Evolutionary conservation across 2,329 filamentous ascomycete genomes (phyloP), one percentile per base, ranked within the genome.

Genomic region (Aspergillus costaricaensis): DNA sequence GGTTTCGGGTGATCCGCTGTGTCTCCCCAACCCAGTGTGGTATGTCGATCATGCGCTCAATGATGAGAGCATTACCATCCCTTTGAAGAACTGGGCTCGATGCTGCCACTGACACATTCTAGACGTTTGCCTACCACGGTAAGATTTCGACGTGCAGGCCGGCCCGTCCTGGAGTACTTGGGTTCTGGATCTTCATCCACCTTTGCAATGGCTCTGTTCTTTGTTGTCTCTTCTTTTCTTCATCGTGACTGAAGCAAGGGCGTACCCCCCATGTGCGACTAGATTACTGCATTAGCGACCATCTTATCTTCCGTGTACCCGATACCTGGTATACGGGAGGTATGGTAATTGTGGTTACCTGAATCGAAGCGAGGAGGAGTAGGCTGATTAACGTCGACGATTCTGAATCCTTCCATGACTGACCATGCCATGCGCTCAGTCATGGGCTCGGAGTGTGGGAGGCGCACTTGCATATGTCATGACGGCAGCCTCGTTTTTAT

Each of bases 1-100:
- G 38, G 36, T 25, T 55, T 41, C 52, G 52, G 52, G 39, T 62
- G 59, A 59, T 59, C 44, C 49, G 51, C 58, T 48, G 50, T 53
- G 56, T 55, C 9, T 55, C 61, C 57, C 58, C 32, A 55, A 48
- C 54, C 47, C 44, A 50, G 32, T 50, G 57, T 39, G 57, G 47
- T 36, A 51, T 50, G 63, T 57, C 58, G 61, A 63, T 65, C 58
- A 65, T 60, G 57, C 27, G 62, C 61, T 57, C 57, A 55, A 50
- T 15, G 12, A 39, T 57, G 32, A 44, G 49, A 36, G 50, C 50
- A 36, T 36, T 57, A 27, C n/a, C 25, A 50, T 50, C 47, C 47
- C 47, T 50, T 32, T 14, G 14, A 3, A 30, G 7, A 27, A 5
- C 7, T 9, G 47, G 15, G 47, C 25, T 50, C 15, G 47, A 50